These are phyloP conservation scores for Amanita rimosa DNA, from an alignment of 768 basidiomycete species.

Conservation along the genomic window DNA sequence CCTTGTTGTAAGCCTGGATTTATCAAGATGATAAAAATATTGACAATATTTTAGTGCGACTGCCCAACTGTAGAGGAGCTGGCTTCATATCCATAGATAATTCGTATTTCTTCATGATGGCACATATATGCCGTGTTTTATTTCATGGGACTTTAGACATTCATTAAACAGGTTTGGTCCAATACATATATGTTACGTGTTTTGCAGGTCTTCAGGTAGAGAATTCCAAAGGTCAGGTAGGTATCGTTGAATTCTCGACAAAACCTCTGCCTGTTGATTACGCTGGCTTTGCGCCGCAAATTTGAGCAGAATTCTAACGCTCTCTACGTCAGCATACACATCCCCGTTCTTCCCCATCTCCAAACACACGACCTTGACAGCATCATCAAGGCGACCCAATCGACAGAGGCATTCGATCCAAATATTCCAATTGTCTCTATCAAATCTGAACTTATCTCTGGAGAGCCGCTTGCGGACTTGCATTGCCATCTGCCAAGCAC, in stretches of 20 bases:
- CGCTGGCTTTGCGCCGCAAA: conserved; percentile 37
- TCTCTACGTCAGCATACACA: conserved; percentile 36
- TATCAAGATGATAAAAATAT: conserved; percentile 7
- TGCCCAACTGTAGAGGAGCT: conserved; percentile 80
- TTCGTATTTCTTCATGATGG: conserved; percentile 6
- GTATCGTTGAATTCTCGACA: conserved; percentile 29
- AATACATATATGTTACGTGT: conserved; percentile 9
- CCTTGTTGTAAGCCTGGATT: conserved; percentile 52
- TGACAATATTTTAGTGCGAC: conserved; percentile 46
- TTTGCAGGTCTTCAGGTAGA: conserved; percentile 16
- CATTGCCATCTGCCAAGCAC: conserved; percentile 36
- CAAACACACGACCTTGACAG: conserved; percentile 47
- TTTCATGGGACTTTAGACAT: conserved; percentile 30
- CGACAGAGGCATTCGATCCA: conserved; percentile 86
- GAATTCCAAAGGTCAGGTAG: conserved; percentile 27
- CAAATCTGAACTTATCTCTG: conserved; percentile 38
- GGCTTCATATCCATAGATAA: conserved; percentile 20
- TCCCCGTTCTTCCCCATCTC: conserved; percentile 47
- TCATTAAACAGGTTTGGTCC: conserved; percentile 14
- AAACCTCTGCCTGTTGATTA: conserved; percentile 32
- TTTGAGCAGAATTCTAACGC: conserved; percentile 40
- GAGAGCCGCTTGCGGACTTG: conserved; percentile 43
- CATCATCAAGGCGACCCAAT: conserved; percentile 52
- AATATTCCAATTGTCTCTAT: conserved; percentile 65
- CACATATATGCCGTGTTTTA: not conserved